Conservation (phyloP, 306 rosid genomes). For the Ziziphus jujuba region DNA sequence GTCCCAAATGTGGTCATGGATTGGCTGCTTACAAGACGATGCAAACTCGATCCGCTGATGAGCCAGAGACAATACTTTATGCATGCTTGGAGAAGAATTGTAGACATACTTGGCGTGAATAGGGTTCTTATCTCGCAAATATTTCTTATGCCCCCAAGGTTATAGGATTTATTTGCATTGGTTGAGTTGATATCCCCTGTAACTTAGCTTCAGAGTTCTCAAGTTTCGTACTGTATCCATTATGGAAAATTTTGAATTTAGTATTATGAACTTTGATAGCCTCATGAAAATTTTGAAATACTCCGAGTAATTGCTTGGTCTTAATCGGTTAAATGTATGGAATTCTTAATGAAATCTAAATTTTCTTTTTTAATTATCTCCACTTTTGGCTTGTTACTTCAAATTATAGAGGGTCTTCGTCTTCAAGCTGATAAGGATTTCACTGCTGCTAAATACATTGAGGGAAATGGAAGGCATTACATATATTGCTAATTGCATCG, state of each 20-base stretch:
- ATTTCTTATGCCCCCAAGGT: too few relatives aligned
- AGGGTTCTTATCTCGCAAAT: background rate
- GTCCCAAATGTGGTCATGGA: constrained; percentile 51
- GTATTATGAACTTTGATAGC: background rate
- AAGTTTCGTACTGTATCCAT: background rate
- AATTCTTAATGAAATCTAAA: too few relatives aligned
- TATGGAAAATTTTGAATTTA: background rate
- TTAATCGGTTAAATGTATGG: too few relatives aligned
- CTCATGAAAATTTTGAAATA: too few relatives aligned
- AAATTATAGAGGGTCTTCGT: too few relatives aligned
- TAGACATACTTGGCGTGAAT: constrained; percentile 48
- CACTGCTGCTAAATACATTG: too few relatives aligned
- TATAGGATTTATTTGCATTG: constrained; percentile 9
- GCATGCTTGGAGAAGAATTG: constrained; percentile 52
- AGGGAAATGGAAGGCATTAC: too few relatives aligned
- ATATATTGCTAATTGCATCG: too few relatives aligned
- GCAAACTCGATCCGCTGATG: constrained; percentile 74
- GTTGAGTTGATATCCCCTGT: background rate
- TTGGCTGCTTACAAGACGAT: constrained; percentile 45
- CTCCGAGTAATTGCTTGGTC: too few relatives aligned
- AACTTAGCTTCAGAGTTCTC: background rate
- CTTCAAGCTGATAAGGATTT: too few relatives aligned
- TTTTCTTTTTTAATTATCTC: too few relatives aligned
- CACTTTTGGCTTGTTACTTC: too few relatives aligned
- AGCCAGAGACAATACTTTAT: constrained; percentile 61